These are phyloP conservation scores for Candida sp. DNA, from an alignment of 1,139 yeast species.

Conservation along the genomic window DNA sequence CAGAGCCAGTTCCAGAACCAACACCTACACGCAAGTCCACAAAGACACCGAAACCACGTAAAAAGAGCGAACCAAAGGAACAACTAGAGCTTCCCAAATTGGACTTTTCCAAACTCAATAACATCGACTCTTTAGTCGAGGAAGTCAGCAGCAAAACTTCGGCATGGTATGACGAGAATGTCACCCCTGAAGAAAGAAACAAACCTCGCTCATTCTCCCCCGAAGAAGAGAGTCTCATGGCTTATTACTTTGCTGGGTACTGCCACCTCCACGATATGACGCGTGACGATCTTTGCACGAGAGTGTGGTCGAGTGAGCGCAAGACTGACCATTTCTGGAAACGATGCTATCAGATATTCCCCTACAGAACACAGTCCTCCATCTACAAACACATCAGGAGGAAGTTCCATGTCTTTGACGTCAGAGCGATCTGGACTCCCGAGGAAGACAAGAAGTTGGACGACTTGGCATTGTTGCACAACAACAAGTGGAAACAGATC, in stretches of 20 bases:
- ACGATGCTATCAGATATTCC: conserved; percentile 72
- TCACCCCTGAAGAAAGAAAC: conserved; percentile 32
- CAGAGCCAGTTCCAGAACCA: conserved; percentile 60
- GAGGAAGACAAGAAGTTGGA: conserved; percentile 77
- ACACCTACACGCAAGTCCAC: not conserved
- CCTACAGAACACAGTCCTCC: conserved; percentile 85
- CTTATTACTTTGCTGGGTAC: conserved; percentile 71
- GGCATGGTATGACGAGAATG: conserved; percentile 40
- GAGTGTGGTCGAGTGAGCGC: conserved; percentile 89
- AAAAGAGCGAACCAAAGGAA: conserved; percentile 4
- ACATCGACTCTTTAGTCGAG: conserved; percentile 37
- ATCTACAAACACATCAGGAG: conserved; percentile 92
- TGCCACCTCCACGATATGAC: conserved; percentile 63
- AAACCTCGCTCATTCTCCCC: conserved; percentile 53
- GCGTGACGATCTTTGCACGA: conserved; percentile 70
- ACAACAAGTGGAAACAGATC: conserved; percentile 86
- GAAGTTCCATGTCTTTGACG: conserved; percentile 84
- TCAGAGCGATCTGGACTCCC: conserved; percentile 87
- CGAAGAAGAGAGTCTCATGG: conserved; percentile 73
- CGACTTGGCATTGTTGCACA: conserved; percentile 64
- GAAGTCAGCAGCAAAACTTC: conserved; percentile 41
- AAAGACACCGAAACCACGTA: not conserved
- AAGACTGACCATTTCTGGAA: conserved; percentile 93
- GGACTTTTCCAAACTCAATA: conserved; percentile 29
- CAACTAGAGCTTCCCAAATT: not conserved